Base-by-base conservation (phyloP, 1,284 basidiomycete species). In the Anthracocystis panici-leucophaei region DNA sequence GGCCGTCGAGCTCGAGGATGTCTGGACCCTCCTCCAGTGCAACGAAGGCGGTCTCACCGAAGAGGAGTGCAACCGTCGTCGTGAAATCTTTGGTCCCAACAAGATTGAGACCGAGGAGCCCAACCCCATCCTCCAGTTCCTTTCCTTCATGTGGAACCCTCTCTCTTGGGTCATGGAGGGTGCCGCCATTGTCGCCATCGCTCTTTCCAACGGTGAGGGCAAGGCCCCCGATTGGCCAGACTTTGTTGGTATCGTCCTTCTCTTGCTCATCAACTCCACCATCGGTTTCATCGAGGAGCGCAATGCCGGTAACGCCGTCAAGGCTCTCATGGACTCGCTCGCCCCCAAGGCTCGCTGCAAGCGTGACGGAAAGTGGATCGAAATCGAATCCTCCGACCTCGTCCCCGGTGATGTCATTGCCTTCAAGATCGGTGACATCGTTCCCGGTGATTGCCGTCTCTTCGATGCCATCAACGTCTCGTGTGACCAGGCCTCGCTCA, bases 281-380 rank as follows among this genome's bases (percentile, higher is more conserved):
- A 97, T 98, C 84, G 95, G 96, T 90, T 98, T 95, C 91, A 93
- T 97, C 88, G 95, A 98, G 87, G 96, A 98, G 87, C 90, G 91
- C 69, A 94, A 94, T 84, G 95, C 95, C 57, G 95, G 95, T 87
- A 97, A 98, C 87, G 95, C 95, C 42, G 95, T 98, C 88, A 97
- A 97, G 89, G 95, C 95, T 14, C 92, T 98, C 79, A 98, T 97
- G 95, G 95, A 97, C 86, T 97, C 95, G 18, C 92, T 98, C 77
- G 95, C 96, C 21, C 96, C 95, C 86, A 97, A 97, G 88, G 95
- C 95, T 41, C 92, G 91, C 87, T 61, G 58, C 60, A 77, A 77
- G 45, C 88, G 91, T 23, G 90, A 94, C 77, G 91, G 91, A 46
- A 65, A 61, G 41, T 84, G 84, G 84, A 61, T 69, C 46, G 61